A percentile compares a stretch with the other conserved stretches of the same genome.
These are phyloP conservation scores for Cytidiella melzeri DNA, from an alignment of 768 basidiomycete genomes.

Conservation along the genomic window DNA sequence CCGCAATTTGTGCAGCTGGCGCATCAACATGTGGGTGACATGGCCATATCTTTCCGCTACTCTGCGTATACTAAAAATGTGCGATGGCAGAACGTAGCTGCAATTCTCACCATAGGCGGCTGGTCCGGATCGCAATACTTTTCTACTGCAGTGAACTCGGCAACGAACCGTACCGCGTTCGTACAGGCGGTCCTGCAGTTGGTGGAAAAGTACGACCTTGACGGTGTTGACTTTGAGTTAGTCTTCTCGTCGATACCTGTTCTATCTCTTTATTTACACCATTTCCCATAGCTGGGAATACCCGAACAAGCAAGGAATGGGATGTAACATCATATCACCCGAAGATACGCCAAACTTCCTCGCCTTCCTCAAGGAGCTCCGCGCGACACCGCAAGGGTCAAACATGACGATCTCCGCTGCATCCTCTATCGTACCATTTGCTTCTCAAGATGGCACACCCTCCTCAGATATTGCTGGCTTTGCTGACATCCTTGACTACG, in stretches of 20 bases:
- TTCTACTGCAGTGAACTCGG: conserved; percentile 51
- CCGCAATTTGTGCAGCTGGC: conserved; percentile 50
- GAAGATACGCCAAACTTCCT: conserved; percentile 76
- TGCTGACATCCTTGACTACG: conserved; percentile 60
- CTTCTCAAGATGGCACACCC: conserved; percentile 46
- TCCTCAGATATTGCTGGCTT: conserved; percentile 67
- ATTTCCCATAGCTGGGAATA: conserved; percentile 89
- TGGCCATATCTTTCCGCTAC: not conserved
- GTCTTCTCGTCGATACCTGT: not conserved
- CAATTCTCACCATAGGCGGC: conserved; percentile 63
- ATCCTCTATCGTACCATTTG: conserved; percentile 42
- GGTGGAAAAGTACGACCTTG: conserved; percentile 34
- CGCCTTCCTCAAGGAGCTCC: conserved; percentile 64
- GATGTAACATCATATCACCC: conserved; percentile 53
- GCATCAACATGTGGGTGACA: conserved; percentile 27
- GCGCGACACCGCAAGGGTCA: conserved; percentile 32
- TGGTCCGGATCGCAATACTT: conserved; percentile 63
- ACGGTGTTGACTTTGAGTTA: conserved; percentile 13
- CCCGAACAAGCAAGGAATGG: conserved; percentile 58
- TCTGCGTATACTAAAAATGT: too few species aligned
- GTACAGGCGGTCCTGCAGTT: conserved; percentile 49
- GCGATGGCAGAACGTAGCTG: conserved; percentile 45
- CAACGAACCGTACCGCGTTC: conserved; percentile 54
- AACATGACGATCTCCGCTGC: conserved; percentile 56
- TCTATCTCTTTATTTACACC: not conserved